Base-by-base conservation (phyloP, 2,329 filamentous ascomycete species). In the Chrysosporium queenslandicum region DNA sequence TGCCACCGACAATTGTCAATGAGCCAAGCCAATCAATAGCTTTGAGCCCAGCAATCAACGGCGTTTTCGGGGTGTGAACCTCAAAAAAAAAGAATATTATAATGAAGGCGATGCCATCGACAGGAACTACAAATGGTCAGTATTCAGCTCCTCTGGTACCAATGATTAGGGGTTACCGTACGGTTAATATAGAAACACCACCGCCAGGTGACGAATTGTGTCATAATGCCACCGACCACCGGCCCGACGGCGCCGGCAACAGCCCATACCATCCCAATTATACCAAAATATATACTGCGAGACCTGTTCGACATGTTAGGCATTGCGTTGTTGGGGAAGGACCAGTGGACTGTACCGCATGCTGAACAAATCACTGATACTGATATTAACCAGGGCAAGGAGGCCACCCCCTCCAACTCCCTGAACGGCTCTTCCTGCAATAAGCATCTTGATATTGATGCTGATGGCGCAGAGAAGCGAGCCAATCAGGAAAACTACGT, bases 1-100 rank as follows among this genome's bases (percentile, higher is more conserved):
- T 90, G 18, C 84, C 87, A 39, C 85, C 85, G 23, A 90, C 77
- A 64, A 94, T 80, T 27, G 76, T 70, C 23, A 82, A 58, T 0
- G 74, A 76, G n/a, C 81, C 81, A 7, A 78, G 59, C 81, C 81
- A 84, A 65, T 83, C 81, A 55, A 84, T 80, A 4, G 77, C 75
- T 56, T 77, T 77, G 37, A 83, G 62, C 5, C 80, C 80, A 16
- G 75, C 73, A 37, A 74, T 54, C 3, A 83, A 65, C 0, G 78
- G 77, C 0, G 80, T 83, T 56, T 74, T 78, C 9, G 80, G 79
- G 1, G 77, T 80, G 58, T 82, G 76, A 48, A 83, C 68, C 56
- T 81, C 75, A 36, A 84, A 71, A 67, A 80, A 80, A 62, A 83
- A 71, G 30, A 81, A 59, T 25, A 82, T 68, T 52, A 82, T 78